A percentile compares a stretch with the other conserved stretches of the same genome.
Conservation (phyloP, 768 basidiomycete genomes). For the Ramaria rubella region DNA sequence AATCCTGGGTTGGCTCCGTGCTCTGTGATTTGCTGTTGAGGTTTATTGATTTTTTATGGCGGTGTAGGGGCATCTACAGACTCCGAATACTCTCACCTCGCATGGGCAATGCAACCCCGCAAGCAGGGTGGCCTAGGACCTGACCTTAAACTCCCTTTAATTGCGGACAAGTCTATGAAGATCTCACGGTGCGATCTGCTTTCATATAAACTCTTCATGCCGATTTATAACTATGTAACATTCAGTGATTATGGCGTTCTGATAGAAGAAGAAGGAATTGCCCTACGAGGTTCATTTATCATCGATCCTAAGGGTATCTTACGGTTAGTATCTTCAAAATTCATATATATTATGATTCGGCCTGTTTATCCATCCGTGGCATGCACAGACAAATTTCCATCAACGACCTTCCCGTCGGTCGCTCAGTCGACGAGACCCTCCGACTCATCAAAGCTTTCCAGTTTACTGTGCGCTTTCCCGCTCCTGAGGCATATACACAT, state of each 20-base stretch:
- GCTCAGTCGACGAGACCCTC: conserved; percentile 88
- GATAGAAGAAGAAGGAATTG: conserved; percentile 81
- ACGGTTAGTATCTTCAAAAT: conserved; percentile 32
- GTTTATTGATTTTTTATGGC: not conserved
- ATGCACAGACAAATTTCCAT: conserved; percentile 67
- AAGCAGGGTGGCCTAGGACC: conserved; percentile 88
- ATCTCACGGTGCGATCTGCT: conserved; percentile 48
- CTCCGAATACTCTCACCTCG: conserved; percentile 81
- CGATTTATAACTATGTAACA: conserved; percentile 13
- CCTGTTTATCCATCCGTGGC: not conserved
- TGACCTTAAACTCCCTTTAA: conserved; percentile 74
- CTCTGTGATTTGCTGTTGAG: not conserved
- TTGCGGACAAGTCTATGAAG: conserved; percentile 73
- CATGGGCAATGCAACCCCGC: conserved; percentile 78
- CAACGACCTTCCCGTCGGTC: conserved; percentile 92
- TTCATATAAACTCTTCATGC: not conserved
- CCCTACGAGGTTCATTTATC: conserved; percentile 81
- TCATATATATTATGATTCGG: not conserved
- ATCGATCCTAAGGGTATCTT: conserved; percentile 79
- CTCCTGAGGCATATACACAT: not conserved
- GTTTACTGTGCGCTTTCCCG: conserved; percentile 52
- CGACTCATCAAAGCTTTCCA: conserved; percentile 93
- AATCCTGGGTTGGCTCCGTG: conserved; percentile 56
- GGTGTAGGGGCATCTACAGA: conserved; percentile 73
- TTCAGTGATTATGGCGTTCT: conserved; percentile 72